phyloP scores from a whole-genome alignment of 108 stramenopile genomes.

The Cyclotella choctawhatcheeana region DNA sequence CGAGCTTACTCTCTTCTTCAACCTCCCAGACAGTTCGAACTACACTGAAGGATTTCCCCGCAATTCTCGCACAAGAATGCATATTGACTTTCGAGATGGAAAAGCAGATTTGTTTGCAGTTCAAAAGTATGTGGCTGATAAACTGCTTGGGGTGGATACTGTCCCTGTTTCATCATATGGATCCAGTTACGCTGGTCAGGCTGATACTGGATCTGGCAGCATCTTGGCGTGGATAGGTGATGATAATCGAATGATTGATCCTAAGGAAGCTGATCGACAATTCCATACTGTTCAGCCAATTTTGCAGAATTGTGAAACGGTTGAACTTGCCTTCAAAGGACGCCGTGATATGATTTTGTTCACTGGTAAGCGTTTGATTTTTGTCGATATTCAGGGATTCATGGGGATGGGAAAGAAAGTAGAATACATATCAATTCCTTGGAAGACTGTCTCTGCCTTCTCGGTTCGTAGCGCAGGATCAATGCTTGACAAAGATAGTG shows the following conservation, averaged over 20 bases:
- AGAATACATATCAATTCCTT: slow-evolving; percentile 62
- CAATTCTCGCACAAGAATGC: slow-evolving; percentile 47
- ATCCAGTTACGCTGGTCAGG: slow-evolving; percentile 23
- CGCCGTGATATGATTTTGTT: slow-evolving; percentile 62
- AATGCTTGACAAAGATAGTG: slow-evolving; percentile 61
- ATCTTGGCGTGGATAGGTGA: slow-evolving; percentile 58
- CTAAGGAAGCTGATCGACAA: slow-evolving; percentile 49
- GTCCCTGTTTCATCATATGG: slow-evolving; percentile 35
- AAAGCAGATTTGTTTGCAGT: slow-evolving; percentile 66
- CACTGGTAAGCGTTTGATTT: slow-evolving; percentile 61
- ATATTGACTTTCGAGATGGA: slow-evolving; percentile 64
- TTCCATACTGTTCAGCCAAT: slow-evolving; percentile 50
- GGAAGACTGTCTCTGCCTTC: slow-evolving; percentile 55
- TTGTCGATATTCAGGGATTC: slow-evolving; percentile 68
- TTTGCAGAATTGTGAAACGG: slow-evolving; percentile 60
- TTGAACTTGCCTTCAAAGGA: slow-evolving; percentile 68
- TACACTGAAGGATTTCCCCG: slow-evolving; percentile 41
- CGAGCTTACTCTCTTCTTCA: slow-evolving; percentile 64
- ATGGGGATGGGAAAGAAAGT: slow-evolving; percentile 59
- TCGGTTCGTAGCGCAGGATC: slow-evolving; percentile 58
- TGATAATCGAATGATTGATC: slow-evolving; percentile 64
- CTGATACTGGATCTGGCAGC: slow-evolving; percentile 36
- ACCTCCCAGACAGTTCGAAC: slow-evolving; percentile 33
- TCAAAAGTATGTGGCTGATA: slow-evolving; percentile 61
- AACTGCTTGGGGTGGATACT: slow-evolving; percentile 60